Conservation (phyloP, 2,329 filamentous ascomycete genomes). For the Microcera coccophila region DNA sequence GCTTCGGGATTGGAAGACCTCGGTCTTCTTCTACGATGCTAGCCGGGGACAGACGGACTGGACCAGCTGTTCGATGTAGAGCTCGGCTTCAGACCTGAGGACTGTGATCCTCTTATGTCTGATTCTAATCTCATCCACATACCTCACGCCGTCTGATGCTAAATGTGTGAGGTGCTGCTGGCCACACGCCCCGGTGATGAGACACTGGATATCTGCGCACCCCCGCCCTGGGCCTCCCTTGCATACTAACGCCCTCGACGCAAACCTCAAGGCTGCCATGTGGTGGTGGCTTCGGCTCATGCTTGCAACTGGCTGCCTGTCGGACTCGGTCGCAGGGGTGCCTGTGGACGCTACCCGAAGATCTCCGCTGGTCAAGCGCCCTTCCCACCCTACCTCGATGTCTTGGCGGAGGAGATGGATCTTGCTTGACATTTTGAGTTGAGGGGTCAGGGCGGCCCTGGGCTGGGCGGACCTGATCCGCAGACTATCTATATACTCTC, state of each 20-base stretch:
- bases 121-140: slow-evolving; percentile 42
- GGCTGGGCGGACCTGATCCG: slow-evolving; percentile 34
- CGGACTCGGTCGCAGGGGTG: slow-evolving; percentile 24
- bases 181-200: slow-evolving; percentile 27
- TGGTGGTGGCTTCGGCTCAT: slow-evolving; percentile 28
- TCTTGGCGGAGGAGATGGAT: slow-evolving; percentile 31
- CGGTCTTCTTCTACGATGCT: slow-evolving; percentile 13
- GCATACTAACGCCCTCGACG: slow-evolving; percentile 34
- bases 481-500: slow-evolving; percentile 29
- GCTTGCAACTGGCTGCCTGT: slow-evolving; percentile 28
- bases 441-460: slow-evolving; percentile 29
- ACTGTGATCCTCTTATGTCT: slow-evolving; percentile 31
- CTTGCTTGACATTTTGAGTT: slow-evolving; percentile 33
- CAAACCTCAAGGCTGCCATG: slow-evolving; percentile 35
- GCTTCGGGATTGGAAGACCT: slow-evolving; percentile 18
- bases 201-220: slow-evolving; percentile 19
- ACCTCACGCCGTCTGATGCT: slow-evolving; percentile 27
- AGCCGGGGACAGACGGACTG: slow-evolving; percentile 16
- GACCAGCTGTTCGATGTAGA: slow-evolving; percentile 23
- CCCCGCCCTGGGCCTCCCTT: slow-evolving; percentile 35
- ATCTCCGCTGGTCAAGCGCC: slow-evolving; percentile 25
- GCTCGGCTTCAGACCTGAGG: slow-evolving; percentile 26
- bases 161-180: slow-evolving; percentile 18
- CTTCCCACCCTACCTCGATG: slow-evolving; percentile 24
- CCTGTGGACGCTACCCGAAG: slow-evolving; percentile 25